These are phyloP conservation scores for Sporothrix luriei DNA, from an alignment of 2,329 filamentous ascomycete genomes.

Conservation along the genomic window DNA sequence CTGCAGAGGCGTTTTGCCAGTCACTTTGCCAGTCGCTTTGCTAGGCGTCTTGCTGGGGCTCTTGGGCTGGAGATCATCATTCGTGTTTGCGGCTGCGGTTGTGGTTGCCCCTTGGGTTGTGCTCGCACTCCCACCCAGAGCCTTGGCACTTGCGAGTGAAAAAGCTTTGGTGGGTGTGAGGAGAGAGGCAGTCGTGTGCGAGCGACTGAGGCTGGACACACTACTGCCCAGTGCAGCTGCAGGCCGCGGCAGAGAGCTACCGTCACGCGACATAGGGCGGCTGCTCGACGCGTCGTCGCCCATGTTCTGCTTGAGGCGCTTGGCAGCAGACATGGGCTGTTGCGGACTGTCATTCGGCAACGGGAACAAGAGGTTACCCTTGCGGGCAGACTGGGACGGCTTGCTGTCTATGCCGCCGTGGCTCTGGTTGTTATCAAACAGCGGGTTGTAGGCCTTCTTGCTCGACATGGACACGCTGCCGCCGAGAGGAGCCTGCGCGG, in stretches of 20 bases:
- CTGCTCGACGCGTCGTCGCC: constrained; percentile 70
- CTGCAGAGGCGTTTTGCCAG: constrained; percentile 51
- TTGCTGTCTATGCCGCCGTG: constrained; percentile 39
- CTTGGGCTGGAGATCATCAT: neutral
- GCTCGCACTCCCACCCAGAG: constrained; percentile 46
- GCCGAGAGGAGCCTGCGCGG: constrained; percentile 2
- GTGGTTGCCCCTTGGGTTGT: neutral
- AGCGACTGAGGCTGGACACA: constrained; percentile 43
- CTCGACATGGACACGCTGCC: constrained; percentile 30
- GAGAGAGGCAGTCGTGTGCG: constrained; percentile 59
- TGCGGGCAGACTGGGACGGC: constrained; percentile 11
- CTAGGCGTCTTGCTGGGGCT: constrained; percentile 40
- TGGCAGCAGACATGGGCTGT: constrained; percentile 55
- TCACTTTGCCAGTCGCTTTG: constrained; percentile 59
- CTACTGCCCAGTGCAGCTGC: constrained; percentile 33
- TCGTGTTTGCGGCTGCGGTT: neutral
- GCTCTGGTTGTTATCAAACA: constrained; percentile 38
- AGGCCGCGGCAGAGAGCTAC: constrained; percentile 51
- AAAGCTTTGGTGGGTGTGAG: constrained; percentile 75
- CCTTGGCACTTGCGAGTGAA: constrained; percentile 62
- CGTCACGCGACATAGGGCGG: constrained; percentile 61
- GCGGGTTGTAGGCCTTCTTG: constrained; percentile 39
- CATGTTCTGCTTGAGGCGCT: constrained; percentile 69
- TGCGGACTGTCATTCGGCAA: constrained; percentile 33
- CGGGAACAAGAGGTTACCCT: constrained; percentile 39